Percentiles rank a stretch among this genome's conserved stretches.
Conservation (phyloP, 306 rosid genomes). For the Cucurbita argyrosperma region DNA sequence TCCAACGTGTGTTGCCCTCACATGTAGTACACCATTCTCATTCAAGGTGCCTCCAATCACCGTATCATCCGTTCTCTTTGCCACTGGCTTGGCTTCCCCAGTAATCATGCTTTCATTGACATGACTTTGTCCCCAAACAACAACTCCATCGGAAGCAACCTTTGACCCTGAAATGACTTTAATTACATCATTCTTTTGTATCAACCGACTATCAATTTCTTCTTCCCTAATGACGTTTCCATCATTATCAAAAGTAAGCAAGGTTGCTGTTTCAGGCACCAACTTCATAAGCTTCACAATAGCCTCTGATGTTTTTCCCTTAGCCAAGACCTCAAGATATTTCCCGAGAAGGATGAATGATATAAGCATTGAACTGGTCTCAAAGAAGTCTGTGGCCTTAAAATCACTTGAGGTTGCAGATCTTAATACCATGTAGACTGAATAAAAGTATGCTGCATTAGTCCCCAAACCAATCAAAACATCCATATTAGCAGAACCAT, state of each 20-base stretch:
- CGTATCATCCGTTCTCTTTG: constrained; percentile 35
- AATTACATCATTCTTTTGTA: constrained; percentile 56
- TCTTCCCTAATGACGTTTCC: constrained; percentile 33
- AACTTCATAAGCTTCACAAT: constrained; percentile 71
- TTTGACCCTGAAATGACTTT: constrained; percentile 66
- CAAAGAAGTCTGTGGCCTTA: constrained; percentile 58
- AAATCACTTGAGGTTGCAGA: constrained; percentile 39
- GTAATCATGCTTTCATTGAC: constrained; percentile 87
- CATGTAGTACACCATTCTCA: constrained; percentile 68
- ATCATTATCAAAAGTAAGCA: constrained; percentile 34
- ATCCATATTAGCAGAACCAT: constrained; percentile 75
- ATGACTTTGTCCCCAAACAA: constrained; percentile 61
- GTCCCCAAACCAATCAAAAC: constrained; percentile 76
- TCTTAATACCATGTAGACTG: constrained; percentile 51
- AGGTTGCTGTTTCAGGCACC: constrained; percentile 53
- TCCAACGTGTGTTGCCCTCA: constrained; percentile 64
- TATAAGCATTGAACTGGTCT: constrained; percentile 78
- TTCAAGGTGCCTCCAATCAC: constrained; percentile 85
- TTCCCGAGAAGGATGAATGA: constrained; percentile 69
- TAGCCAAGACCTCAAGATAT: constrained; percentile 76
- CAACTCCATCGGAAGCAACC: constrained; percentile 68
- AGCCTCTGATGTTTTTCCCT: constrained; percentile 73
- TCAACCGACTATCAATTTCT: constrained; percentile 50
- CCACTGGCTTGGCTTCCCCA: constrained; percentile 59
- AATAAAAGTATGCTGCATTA: constrained; percentile 75